Base-by-base conservation (phyloP, 768 basidiomycete genomes). In the Rossbeevera mucosa region DNA sequence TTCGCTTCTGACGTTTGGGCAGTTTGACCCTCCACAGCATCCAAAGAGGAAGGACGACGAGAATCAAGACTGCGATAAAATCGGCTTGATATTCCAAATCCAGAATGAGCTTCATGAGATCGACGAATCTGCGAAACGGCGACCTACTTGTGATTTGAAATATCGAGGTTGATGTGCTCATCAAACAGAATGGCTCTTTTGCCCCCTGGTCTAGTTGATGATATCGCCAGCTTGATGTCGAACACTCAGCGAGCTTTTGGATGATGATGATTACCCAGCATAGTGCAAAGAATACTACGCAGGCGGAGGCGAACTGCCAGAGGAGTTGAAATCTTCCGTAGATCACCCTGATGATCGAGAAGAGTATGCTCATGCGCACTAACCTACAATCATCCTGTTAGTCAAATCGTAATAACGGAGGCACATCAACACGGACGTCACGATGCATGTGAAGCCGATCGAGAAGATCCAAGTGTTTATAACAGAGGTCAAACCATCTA, bases 1-100 rank as follows among this genome's bases (percentile, higher is more conserved):
- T 64, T 42, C 63, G 49, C 14, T 47, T 52, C 33, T 64, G 63
- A 24, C 56, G 41, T 41, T 8, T 53, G 2, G 60, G 63, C 12
- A 62, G 44, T 33, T 52, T 58, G 21, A 64, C 46, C 33, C 41
- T 52, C 60, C 63, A 62, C 4, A 64, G 50, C 51, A 64, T 54
- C 5, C 50, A 42, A 3, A 64, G 33, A 38, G 63, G 63, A 18
- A 36, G n/a, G 36, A 18, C 9, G 36, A 18, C 4, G 36, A 36
- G 36, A 36, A 36, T 36, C 36, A 36, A 36, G n/a, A 36, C 36
- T 36, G 36, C n/a, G 0, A 36, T 36, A 36, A n/a, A 36, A 18
- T 36, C 9, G 36, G 36, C 36, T 36, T 8, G 11, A 36, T 1
- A 18, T 4, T 36, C 33, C 33, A 36, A 36, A 9, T 36, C n/a